A percentile compares a stretch with the other conserved stretches of the same genome.
phyloP scores from a whole-genome alignment of 2,329 filamentous ascomycete genomes.

The Hypoxylon sp. region DNA sequence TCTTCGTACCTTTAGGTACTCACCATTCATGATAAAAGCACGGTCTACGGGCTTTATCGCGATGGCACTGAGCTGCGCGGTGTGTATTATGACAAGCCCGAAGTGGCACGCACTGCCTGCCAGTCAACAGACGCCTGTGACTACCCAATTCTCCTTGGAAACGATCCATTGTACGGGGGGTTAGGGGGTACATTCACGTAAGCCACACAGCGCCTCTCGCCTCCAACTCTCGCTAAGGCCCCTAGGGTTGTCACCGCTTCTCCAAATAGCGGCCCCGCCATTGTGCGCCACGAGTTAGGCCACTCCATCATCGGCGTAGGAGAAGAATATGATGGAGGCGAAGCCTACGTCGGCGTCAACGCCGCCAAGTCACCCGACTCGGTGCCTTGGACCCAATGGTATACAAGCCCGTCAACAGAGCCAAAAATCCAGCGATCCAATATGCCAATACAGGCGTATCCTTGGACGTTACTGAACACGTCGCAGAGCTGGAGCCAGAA shows the following conservation, averaged over 20 bases:
- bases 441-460: conserved; percentile 55
- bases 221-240: conserved; percentile 2
- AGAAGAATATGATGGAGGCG: conserved; percentile 53
- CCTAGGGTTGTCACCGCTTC: conserved; percentile 52
- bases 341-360: conserved; percentile 51
- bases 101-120: conserved; percentile 53
- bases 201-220: conserved; percentile 10
- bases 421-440: conserved; percentile 51
- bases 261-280: conserved; percentile 49
- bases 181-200: conserved; percentile 53
- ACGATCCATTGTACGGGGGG: conserved; percentile 53
- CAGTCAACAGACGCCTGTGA: conserved; percentile 54
- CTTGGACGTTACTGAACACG: conserved; percentile 53
- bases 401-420: conserved; percentile 48
- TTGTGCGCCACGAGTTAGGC: conserved; percentile 54
- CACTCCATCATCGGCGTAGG: conserved; percentile 54
- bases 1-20: conserved; percentile 1
- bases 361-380: conserved; percentile 42
- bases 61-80: conserved; percentile 54
- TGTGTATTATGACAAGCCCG: conserved; percentile 53
- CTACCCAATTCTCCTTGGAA: conserved; percentile 54
- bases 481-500: conserved; percentile 48
- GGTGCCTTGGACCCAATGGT: conserved; percentile 53
- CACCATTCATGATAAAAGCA: conserved; percentile 42
- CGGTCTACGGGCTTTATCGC: conserved; percentile 54